Evolutionary conservation across 805 yeast species (phyloP).

Genomic region (Lachancea waltii): DNA sequence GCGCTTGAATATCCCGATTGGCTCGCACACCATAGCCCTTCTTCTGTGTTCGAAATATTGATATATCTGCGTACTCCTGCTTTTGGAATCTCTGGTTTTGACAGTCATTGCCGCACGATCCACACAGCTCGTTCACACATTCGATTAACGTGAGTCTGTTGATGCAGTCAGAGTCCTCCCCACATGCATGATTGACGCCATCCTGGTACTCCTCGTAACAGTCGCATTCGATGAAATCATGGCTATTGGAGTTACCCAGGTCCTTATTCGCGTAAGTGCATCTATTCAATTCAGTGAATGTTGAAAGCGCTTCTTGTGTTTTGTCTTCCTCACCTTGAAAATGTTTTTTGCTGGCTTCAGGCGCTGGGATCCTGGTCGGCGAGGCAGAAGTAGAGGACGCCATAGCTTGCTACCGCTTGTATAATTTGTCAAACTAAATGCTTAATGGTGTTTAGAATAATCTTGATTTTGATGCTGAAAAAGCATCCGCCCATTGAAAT

Average conservation of each 20-base stretch:
- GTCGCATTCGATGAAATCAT: slow-evolving; percentile 84
- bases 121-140: slow-evolving; percentile 64
- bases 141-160: slow-evolving; percentile 89
- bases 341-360: slow-evolving; percentile 8
- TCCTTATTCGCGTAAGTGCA: slow-evolving; percentile 57
- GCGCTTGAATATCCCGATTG: slow-evolving; percentile 46
- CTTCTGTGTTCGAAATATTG: slow-evolving; percentile 71
- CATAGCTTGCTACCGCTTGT: background rate
- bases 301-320: slow-evolving; percentile 59
- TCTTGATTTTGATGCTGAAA: background rate
- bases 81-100: slow-evolving; percentile 85
- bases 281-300: slow-evolving; percentile 50
- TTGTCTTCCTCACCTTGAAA: slow-evolving; percentile 42
- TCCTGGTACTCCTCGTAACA: slow-evolving; percentile 50
- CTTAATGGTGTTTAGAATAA: background rate
- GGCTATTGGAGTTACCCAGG: slow-evolving; percentile 63
- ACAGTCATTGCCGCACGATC: slow-evolving; percentile 69
- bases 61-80: slow-evolving; percentile 63
- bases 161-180: slow-evolving; percentile 81
- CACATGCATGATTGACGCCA: slow-evolving; percentile 63
- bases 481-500: background rate
- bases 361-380: background rate
- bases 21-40: slow-evolving; percentile 93
- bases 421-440: background rate
- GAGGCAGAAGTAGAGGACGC: slow-evolving; percentile 4